Conservation (phyloP, 305 asterid genomes). For the Solanum chacoense region DNA sequence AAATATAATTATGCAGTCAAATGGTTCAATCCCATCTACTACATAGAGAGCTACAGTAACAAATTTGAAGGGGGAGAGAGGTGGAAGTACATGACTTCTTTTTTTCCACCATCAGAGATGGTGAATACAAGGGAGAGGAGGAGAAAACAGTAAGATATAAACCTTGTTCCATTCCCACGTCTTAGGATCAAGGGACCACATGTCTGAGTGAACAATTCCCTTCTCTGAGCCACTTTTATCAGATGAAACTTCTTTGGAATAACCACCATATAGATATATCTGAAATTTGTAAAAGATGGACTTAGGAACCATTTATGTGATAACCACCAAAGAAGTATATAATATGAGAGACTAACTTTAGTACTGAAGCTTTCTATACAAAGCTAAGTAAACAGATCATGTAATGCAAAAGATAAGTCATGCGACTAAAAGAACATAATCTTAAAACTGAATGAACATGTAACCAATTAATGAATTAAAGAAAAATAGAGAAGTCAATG, state of each 20-base stretch:
- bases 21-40: neutral
- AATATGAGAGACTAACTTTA: neutral
- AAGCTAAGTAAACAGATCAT: neutral
- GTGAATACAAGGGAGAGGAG: neutral
- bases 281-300: conserved; percentile 11
- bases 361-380: neutral
- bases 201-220: conserved; percentile 87
- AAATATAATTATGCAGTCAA: neutral
- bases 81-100: neutral
- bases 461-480: neutral
- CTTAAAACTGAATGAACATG: neutral
- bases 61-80: neutral
- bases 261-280: conserved; percentile 94
- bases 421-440: neutral
- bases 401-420: conserved; percentile 1
- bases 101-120: neutral
- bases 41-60: neutral
- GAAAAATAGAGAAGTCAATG: neutral
- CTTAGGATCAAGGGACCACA: conserved; percentile 93
- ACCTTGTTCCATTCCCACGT: conserved; percentile 99
- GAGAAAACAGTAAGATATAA: conserved; percentile 11
- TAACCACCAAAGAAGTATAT: neutral
- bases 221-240: conserved; percentile 80
- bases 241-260: conserved; percentile 75
- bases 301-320: neutral